Evolutionary conservation across 257 asterid species (phyloP).

Genomic region (Solanum gracilifrons): DNA sequence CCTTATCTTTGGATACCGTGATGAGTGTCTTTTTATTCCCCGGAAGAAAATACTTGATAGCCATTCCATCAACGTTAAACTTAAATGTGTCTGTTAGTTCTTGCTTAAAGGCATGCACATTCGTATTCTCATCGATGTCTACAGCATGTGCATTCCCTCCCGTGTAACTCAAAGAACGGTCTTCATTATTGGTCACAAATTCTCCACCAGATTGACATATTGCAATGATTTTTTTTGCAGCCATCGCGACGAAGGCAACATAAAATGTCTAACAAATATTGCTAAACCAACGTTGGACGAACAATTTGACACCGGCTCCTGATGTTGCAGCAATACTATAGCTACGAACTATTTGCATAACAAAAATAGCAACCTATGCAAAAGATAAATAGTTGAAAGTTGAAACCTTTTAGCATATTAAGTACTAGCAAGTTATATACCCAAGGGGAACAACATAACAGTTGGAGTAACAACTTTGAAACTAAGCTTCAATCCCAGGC

Average conservation of each 20-base stretch:
- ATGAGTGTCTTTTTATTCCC: conserved; percentile 90
- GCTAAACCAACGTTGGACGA: background rate
- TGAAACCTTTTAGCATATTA: background rate
- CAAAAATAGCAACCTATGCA: background rate
- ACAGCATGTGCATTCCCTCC: conserved; percentile 97
- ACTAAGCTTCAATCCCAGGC: background rate
- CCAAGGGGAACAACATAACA: background rate
- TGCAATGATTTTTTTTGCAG: conserved; percentile 68
- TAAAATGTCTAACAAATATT: background rate
- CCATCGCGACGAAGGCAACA: conserved; percentile 22
- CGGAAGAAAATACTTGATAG: conserved; percentile 83
- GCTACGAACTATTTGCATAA: background rate
- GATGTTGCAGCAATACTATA: background rate
- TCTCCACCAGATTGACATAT: conserved; percentile 97
- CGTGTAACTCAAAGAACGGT: conserved; percentile 52
- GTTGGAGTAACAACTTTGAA: background rate
- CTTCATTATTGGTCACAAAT: conserved; percentile 62
- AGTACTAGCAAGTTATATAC: background rate
- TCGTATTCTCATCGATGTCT: conserved; percentile 69
- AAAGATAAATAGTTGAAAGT: background rate
- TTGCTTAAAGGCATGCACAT: conserved; percentile 61
- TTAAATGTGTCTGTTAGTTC: conserved; percentile 85
- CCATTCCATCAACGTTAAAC: conserved; percentile 41
- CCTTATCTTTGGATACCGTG: conserved; percentile 88
- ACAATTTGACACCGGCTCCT: background rate